Evolutionary conservation across 352 stramenopile genomes (phyloP), one percentile per base, ranked within the genome.

Genomic region (Globisporangium rhizosaccharum): DNA sequence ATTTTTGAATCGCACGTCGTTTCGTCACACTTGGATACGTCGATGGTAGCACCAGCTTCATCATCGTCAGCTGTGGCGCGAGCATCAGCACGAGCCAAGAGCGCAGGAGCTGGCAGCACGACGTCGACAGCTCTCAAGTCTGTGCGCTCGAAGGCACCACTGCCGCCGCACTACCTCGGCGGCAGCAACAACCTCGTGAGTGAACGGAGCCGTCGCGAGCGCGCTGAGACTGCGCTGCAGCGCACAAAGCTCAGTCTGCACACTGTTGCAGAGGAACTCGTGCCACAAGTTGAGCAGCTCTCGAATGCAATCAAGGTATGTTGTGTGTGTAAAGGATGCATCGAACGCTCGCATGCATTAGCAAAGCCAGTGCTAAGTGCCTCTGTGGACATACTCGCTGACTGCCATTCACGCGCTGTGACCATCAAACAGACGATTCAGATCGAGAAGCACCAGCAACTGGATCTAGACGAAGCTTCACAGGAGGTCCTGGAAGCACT

Each of bases 171-270:
- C 48, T 70, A 84, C 18, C 68, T 90, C 7, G 80, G 80, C 17
- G 80, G 78, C 10, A 90, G 80, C 59, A 87, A 84, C 58, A 90
- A 85, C 56, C 69, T 88, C 28, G 51, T 74, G 49, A 77, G 57
- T 15, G 78, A 90, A 58, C 78, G 78, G 11, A 70, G 77, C n/a
- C 69, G 78, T 14, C 74, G 81, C 14, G 72, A 88, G 42, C 71
- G 74, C 46, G 75, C 75, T 2, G 81, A 88, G 70, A 62, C 50
- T 23, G 63, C 65, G 37, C 60, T 82, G 46, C 67, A 78, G 44
- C 56, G 70, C n/a, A 71, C 68, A 0, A 59, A 67, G 17, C 41
- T 70, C 23, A 76, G 67, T 39, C 53, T 90, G 20, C 66, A 72
- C 20, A 59, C 59, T 3, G 64, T 85, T 26, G 56, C 73, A 41